Conservation (phyloP, 306 rosid species). For the Arachis hypogaea region DNA sequence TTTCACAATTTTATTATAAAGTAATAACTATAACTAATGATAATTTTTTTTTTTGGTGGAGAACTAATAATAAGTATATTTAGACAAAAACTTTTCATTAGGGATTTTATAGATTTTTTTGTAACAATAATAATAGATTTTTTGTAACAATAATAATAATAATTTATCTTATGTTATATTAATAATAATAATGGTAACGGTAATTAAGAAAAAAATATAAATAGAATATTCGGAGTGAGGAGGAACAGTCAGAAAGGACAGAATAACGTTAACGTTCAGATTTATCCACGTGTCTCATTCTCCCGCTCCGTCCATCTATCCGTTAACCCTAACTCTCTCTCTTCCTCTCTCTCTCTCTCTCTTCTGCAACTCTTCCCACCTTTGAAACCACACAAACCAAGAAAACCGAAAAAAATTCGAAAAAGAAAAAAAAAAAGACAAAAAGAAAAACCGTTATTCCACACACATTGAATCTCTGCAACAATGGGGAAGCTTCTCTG, state of each 20-base stretch:
- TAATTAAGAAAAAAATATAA: neutral
- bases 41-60: too few species aligned
- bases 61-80: too few species aligned
- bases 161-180: too few species aligned
- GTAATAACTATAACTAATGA: too few species aligned
- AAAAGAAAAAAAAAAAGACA: neutral
- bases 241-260: conserved; percentile 9
- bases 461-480: conserved; percentile 35
- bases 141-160: too few species aligned
- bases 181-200: too few species aligned
- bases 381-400: conserved; percentile 40
- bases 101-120: too few species aligned
- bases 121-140: too few species aligned
- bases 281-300: conserved; percentile 73
- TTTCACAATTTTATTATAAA: too few species aligned
- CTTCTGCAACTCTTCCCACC: conserved; percentile 60
- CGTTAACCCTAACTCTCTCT: conserved; percentile 67
- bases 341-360: conserved; percentile 31
- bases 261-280: conserved; percentile 39
- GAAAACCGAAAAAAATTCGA: neutral
- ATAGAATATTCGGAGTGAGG: conserved; percentile 34
- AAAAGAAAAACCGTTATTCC: neutral
- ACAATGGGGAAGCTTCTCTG: conserved; percentile 91
- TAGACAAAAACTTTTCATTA: too few species aligned
- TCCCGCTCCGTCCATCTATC: conserved; percentile 68